These are phyloP conservation scores for Aspergillus transmontanensis DNA, from an alignment of 2,329 filamentous ascomycete species.

Conservation along the genomic window DNA sequence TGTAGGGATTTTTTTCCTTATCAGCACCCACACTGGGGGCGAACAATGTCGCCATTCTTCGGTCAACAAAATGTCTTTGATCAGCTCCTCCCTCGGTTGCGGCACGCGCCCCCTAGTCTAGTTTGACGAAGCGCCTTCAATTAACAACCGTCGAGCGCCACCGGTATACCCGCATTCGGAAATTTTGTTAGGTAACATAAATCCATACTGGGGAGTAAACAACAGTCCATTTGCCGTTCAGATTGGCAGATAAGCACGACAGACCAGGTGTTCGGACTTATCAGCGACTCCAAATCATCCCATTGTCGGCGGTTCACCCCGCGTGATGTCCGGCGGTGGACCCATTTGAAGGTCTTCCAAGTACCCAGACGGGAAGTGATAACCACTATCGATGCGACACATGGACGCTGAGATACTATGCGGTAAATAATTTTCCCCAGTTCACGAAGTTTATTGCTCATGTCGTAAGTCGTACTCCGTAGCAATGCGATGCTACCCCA, in stretches of 20 bases:
- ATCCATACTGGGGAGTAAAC: conserved; percentile 1
- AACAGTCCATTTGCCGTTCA: conserved; percentile 1
- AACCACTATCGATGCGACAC: not conserved
- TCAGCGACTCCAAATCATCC: not conserved
- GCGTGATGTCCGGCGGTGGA: not conserved
- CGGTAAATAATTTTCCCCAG: not conserved
- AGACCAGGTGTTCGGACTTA: conserved; percentile 4
- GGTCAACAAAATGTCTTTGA: not conserved
- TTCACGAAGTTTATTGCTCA: conserved; percentile 1
- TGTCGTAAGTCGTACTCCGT: not conserved
- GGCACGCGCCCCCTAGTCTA: conserved; percentile 1
- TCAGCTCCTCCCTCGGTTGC: conserved; percentile 7
- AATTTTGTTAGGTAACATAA: conserved; percentile 27
- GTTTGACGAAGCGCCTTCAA: not conserved
- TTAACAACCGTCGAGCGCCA: conserved; percentile 9
- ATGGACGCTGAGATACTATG: not conserved
- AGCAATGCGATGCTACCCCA: conserved; percentile 15
- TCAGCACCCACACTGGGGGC: not conserved
- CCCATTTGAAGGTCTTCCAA: not conserved
- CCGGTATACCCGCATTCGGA: conserved; percentile 19
- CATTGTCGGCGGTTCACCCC: conserved; percentile 7
- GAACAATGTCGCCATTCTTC: not conserved
- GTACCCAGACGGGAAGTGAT: not conserved
- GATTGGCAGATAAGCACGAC: conserved; percentile 21
- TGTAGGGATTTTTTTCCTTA: not conserved